Conservation (phyloP, 805 yeast genomes). For the Candida chilensis region DNA sequence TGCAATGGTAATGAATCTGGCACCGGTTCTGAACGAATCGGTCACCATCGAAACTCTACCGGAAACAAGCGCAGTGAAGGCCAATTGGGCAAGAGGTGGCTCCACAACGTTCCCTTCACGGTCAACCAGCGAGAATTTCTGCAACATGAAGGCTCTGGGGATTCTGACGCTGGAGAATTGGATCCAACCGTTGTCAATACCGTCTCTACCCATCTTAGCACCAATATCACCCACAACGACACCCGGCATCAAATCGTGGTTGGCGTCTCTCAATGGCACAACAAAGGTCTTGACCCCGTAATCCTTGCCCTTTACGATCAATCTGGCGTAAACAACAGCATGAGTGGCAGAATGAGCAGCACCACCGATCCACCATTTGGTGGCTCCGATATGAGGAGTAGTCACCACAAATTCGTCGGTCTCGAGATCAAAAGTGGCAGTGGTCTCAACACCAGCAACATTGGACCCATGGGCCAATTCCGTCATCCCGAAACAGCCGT, state of each 20-base stretch:
- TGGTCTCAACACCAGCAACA: conserved; percentile 90
- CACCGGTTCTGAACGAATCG: conserved; percentile 76
- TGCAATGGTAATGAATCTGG: conserved; percentile 77
- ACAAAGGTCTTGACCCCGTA: conserved; percentile 90
- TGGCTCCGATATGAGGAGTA: conserved; percentile 88
- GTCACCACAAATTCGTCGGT: conserved; percentile 65
- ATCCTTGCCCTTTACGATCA: conserved; percentile 74
- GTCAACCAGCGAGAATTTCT: conserved; percentile 65
- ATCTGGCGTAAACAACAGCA: conserved; percentile 75
- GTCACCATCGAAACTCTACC: conserved; percentile 89
- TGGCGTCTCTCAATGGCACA: conserved; percentile 76
- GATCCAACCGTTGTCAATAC: conserved; percentile 95
- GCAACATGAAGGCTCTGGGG: conserved; percentile 77
- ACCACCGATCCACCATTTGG: conserved; percentile 99
- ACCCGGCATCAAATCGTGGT: conserved; percentile 72
- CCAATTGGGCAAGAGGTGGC: conserved; percentile 82
- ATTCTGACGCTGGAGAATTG: conserved; percentile 79
- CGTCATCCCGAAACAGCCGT: conserved; percentile 92
- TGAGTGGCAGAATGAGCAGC: conserved; percentile 94
- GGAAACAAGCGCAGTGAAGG: conserved; percentile 78
- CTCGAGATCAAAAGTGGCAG: conserved; percentile 65
- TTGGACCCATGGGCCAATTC: conserved; percentile 91
- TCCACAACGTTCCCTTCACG: conserved; percentile 61
- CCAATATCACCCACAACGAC: conserved; percentile 87
- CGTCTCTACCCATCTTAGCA: conserved; percentile 92